phyloP scores from a whole-genome alignment of 192 early-diverging fungal species.

The Mycoemilia scoparia region DNA sequence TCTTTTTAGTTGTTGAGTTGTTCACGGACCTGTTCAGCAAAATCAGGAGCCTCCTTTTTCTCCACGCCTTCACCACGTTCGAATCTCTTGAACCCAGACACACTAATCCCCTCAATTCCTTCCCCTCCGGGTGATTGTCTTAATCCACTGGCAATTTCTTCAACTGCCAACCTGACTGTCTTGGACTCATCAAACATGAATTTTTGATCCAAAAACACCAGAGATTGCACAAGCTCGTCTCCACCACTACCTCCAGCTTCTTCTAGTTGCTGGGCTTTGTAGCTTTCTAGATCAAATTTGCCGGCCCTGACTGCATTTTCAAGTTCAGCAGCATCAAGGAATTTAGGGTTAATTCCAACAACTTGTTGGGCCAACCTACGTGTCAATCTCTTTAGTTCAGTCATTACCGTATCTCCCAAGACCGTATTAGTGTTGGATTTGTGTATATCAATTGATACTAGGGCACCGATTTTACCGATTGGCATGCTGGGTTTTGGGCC shows the following conservation, averaged over 20 bases:
- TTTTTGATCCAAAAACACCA: constrained; percentile 47
- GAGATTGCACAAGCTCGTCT: constrained; percentile 26
- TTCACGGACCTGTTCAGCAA: constrained; percentile 60
- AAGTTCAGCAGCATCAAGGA: constrained; percentile 23
- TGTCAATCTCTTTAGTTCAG: constrained; percentile 35
- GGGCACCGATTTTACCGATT: constrained; percentile 61
- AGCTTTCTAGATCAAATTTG: constrained; percentile 15
- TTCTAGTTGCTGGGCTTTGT: constrained; percentile 1
- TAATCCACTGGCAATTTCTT: constrained; percentile 22
- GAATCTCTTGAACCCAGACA: constrained; percentile 59
- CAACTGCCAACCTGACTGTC: constrained; percentile 43
- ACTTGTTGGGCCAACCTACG: constrained; percentile 70
- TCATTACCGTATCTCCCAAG: constrained; percentile 5
- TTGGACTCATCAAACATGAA: constrained; percentile 60
- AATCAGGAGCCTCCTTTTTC: constrained; percentile 45
- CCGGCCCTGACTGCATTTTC: constrained; percentile 21
- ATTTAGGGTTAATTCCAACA: constrained; percentile 58
- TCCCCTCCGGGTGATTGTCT: too few relatives aligned
- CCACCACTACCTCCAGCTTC: constrained; percentile 14
- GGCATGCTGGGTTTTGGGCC: constrained; percentile 17
- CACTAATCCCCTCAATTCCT: too few relatives aligned
- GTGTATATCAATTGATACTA: constrained; percentile 43
- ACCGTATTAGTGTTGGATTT: constrained; percentile 2
- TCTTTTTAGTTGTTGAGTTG: too few relatives aligned
- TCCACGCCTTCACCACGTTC: constrained; percentile 77